Conservation (phyloP, 1,284 basidiomycete genomes). For the Ceratobasidium sp. region DNA sequence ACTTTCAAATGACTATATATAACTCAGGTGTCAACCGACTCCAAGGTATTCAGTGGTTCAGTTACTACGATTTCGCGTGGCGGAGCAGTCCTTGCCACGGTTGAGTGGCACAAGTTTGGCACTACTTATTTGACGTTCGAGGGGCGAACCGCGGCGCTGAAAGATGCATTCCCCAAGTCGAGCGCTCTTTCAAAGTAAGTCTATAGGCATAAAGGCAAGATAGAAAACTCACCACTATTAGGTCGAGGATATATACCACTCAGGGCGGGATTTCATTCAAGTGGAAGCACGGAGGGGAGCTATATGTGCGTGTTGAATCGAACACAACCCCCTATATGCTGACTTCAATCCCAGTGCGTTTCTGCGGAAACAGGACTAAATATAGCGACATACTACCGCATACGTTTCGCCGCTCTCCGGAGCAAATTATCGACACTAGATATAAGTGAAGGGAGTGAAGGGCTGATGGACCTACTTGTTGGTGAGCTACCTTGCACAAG, state of each 20-base stretch:
- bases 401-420: not conserved
- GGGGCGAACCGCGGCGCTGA: not conserved
- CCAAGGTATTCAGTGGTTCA: not conserved
- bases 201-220: too few relatives aligned
- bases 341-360: constrained; percentile 19
- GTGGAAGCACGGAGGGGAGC: constrained; percentile 37
- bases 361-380: constrained; percentile 14
- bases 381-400: constrained; percentile 35
- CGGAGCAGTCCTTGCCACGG: not conserved
- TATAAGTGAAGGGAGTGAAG: not conserved
- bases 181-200: constrained; percentile 10
- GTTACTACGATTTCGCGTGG: constrained; percentile 1
- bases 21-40: not conserved
- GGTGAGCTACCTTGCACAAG: not conserved
- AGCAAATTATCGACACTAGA: constrained; percentile 38
- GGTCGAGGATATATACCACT: constrained; percentile 31
- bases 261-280: constrained; percentile 19
- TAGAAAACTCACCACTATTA: not conserved
- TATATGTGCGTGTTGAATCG: constrained; percentile 12
- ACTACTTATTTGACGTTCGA: constrained; percentile 2
- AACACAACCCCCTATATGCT: not conserved
- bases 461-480: constrained; percentile 32
- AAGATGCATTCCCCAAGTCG: constrained; percentile 6
- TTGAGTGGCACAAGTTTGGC: constrained; percentile 27
- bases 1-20: not conserved